Conservation (phyloP, 331 rosid species). For the Acacia pycnantha region DNA sequence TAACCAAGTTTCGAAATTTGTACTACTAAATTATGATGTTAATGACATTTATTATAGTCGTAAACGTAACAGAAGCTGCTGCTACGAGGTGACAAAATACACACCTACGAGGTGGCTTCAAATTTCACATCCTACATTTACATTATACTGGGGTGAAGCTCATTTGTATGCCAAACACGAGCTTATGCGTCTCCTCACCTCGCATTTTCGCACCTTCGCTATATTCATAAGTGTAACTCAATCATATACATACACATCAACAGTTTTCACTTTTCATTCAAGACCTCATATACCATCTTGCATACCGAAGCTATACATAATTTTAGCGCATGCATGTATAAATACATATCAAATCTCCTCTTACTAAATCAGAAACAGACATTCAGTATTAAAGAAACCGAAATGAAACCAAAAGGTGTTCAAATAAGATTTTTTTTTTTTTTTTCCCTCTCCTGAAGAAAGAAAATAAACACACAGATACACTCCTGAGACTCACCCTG, state of each 20-base stretch:
- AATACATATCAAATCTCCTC: constrained; percentile 57
- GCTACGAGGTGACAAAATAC: no score
- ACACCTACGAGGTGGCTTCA: no score
- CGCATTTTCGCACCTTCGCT: neutral
- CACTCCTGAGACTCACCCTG: constrained; percentile 46
- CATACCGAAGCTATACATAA: constrained; percentile 52
- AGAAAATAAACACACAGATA: constrained; percentile 59
- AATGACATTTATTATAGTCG: no score
- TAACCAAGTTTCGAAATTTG: no score
- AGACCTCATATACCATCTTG: constrained; percentile 38
- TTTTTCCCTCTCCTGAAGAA: constrained; percentile 34
- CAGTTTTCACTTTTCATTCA: constrained; percentile 18
- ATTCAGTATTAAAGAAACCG: constrained; percentile 54
- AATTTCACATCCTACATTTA: no score
- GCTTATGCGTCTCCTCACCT: neutral
- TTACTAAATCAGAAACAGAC: constrained; percentile 56
- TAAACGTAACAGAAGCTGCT: no score
- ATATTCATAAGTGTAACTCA: neutral
- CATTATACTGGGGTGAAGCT: no score
- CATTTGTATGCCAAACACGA: no score
- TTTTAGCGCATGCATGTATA: constrained; percentile 54
- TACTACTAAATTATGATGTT: no score
- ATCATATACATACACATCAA: constrained; percentile 13
- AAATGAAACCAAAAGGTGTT: constrained; percentile 49
- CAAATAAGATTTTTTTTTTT: constrained; percentile 31